phyloP scores from a whole-genome alignment of 441 rosid species.

The Gossypium davidsonii region DNA sequence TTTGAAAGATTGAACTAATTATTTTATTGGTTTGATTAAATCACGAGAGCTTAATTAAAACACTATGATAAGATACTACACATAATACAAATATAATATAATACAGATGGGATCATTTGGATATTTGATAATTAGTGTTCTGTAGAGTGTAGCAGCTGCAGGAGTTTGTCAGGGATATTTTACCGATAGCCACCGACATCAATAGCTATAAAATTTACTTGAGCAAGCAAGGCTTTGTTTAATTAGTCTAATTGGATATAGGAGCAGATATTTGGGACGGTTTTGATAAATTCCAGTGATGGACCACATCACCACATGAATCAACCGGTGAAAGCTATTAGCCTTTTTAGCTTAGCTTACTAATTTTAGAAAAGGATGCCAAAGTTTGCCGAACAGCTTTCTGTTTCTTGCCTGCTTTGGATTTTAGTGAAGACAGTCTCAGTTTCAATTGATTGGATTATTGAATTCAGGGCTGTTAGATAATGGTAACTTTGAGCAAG shows the following conservation, averaged over 20 bases:
- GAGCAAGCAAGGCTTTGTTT: background rate
- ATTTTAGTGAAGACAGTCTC: background rate
- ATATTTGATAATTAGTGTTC: background rate
- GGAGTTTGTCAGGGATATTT: background rate
- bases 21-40: background rate
- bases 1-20: background rate
- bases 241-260: background rate
- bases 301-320: background rate
- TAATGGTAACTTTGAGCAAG: constrained; percentile 53
- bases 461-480: constrained; percentile 38
- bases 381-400: background rate
- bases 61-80: background rate
- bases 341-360: background rate
- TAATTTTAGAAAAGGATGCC: background rate
- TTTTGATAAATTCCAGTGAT: background rate
- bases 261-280: background rate
- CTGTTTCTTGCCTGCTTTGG: background rate
- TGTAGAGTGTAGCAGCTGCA: background rate
- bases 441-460: background rate
- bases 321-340: background rate
- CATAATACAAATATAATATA: too few species aligned
- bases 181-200: background rate
- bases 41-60: background rate
- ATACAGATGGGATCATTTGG: too few species aligned
- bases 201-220: background rate